phyloP scores from a whole-genome alignment of 345 rosid genomes.

The Diplotaxis tenuifolia region DNA sequence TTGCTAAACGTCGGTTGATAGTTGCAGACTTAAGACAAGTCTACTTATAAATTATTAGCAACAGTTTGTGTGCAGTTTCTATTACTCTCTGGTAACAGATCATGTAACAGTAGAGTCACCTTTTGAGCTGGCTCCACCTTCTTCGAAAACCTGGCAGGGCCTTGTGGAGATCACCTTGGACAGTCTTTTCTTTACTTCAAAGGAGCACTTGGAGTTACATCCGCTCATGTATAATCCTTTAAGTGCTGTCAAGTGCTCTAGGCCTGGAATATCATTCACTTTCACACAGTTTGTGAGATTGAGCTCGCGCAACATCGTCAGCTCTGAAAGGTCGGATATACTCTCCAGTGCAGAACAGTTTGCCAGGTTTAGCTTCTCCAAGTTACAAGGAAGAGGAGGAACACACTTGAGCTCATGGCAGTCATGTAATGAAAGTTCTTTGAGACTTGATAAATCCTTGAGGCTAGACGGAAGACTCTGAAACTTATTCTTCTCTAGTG shows the following conservation, averaged over 20 bases:
- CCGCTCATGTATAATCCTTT: constrained; percentile 22
- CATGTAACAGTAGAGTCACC: no score
- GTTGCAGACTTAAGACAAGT: no score
- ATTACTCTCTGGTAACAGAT: no score
- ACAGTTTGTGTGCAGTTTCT: no score
- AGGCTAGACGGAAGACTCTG: no score
- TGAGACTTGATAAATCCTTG: constrained; percentile 6
- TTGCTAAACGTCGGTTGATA: no score
- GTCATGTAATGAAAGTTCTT: no score
- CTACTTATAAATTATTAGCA: no score
- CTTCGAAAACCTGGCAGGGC: constrained; percentile 12
- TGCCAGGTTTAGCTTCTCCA: constrained; percentile 25
- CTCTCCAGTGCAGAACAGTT: constrained; percentile 33
- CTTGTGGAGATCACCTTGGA: constrained; percentile 10
- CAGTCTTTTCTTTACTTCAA: constrained; percentile 18
- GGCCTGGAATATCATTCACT: constrained; percentile 28
- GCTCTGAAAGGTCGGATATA: constrained; percentile 18
- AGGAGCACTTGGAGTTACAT: neutral
- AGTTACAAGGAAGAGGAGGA: constrained; percentile 23
- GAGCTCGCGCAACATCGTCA: neutral
- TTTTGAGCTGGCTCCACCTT: constrained; percentile 23
- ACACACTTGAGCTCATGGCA: constrained; percentile 30
- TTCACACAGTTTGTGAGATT: constrained; percentile 28
- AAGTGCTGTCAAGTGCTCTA: constrained; percentile 10
- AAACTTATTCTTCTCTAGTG: constrained; percentile 30